Evolutionary conservation across 1,284 basidiomycete species (phyloP), one percentile per base, ranked within the genome.

Genomic region (Boletus smithii): DNA sequence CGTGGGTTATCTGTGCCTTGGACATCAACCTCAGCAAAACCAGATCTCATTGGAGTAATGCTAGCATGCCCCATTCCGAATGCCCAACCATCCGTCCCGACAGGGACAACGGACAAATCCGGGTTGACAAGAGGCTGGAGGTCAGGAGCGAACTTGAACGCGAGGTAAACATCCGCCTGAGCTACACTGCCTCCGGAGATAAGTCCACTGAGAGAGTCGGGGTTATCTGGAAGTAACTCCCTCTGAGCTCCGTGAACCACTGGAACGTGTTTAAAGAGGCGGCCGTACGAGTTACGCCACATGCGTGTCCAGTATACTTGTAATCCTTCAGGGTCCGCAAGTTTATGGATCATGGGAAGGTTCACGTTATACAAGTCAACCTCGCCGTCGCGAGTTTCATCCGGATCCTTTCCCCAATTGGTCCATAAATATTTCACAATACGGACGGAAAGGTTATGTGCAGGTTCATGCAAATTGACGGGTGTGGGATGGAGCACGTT

Each of bases 321-420:
- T 44, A 89, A 68, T 16, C 75, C 77, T 50, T 73, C 73, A 14
- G 79, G 73, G 17, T 70, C 66, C 38, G 82, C 65, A 27, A 92
- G 75, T 26, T 68, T 72, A 32, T 79, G 73, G 48, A 90, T 73
- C 69, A 91, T 74, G 18, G 90, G 90, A 26, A 92, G 79, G 64
- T 93, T 92, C 55, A 93, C 71, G 58, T 74, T 88, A 70, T 91
- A 92, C 11, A 93, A 72, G 61, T 91, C 88, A 22, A 89, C 77
- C 63, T 87, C 83, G 50, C 75, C 75, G 37, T 75, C 66, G 27
- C 79, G 73, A 32, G 81, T 63, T n/a, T 82, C 81, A 27, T 66
- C 73, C 3, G 70, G 66, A 59, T 87, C 85, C 49, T 72, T 68
- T 14, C 87, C 91, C 92, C 91, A 95, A 62, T 91, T 81, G 14